phyloP scores from a whole-genome alignment of 139 green algal genomes.

The Zygnema circumcarinatum region DNA sequence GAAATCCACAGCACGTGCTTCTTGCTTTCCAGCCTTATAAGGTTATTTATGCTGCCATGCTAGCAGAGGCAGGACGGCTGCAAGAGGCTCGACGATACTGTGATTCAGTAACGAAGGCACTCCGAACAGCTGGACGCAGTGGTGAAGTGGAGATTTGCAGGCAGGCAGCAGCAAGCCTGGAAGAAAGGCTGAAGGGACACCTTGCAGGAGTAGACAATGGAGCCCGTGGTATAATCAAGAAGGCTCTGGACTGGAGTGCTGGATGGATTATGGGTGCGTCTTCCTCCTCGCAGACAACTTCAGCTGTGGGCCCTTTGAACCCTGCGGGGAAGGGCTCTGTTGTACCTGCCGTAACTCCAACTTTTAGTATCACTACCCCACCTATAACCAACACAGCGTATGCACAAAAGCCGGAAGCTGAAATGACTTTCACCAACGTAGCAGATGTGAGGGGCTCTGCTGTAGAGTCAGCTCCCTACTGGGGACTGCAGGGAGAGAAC shows the following conservation, averaged over 20 bases:
- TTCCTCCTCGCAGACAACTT: neutral
- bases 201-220: conserved; percentile 19
- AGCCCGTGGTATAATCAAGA: neutral
- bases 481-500: neutral
- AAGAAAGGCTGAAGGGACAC: conserved; percentile 46
- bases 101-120: neutral
- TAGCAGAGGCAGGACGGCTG: conserved; percentile 54
- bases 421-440: too few relatives aligned
- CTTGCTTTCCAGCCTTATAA: conserved; percentile 75
- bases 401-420: too few relatives aligned
- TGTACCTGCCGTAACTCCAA: conserved; percentile 1
- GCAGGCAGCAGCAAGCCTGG: conserved; percentile 1
- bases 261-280: conserved; percentile 16
- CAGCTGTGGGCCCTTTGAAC: neutral
- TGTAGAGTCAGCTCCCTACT: neutral
- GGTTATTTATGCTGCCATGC: conserved; percentile 63
- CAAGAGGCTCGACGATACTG: conserved; percentile 50
- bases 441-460: neutral
- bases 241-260: conserved; percentile 13
- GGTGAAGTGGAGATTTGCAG: conserved; percentile 24
- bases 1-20: conserved; percentile 62
- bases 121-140: neutral
- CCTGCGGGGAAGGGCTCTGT: conserved; percentile 1
- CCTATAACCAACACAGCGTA: too few relatives aligned
- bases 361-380: too few relatives aligned